Base-by-base conservation (phyloP, 129 eudicot species). In the Chrysanthemum makinoi region DNA sequence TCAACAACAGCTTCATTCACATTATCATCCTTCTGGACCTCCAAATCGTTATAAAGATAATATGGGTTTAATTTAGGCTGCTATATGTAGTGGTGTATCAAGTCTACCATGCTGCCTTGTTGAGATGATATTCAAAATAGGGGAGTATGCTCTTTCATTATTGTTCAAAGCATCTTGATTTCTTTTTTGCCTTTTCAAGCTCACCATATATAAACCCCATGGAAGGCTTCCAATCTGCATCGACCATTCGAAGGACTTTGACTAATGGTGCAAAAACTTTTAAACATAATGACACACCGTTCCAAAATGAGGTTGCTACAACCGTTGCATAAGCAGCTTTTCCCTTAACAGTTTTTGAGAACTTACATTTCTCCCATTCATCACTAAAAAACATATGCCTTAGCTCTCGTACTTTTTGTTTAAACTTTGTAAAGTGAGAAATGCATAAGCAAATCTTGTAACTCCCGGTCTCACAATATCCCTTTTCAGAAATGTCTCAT, bases 381-480 rank as follows among this genome's bases (percentile, higher is more conserved):
- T 47, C 49, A 10, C 67, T 71, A 10, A 0, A 56, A 72, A 71
- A 62, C 24, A 71, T 72, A 0, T 22, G 48, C 39, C 1, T 71
- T 3, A 71, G 55, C 11, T 52, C 53, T n/a, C n/a, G 6, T 15
- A 16, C 15, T n/a, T 64, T 10, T 78, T 78, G 1, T 71, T 53
- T 16, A 77, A n/a, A 48, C 77, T 56, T 72, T 78, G 56, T 22
- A 72, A 64, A 53, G 74, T 72, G 17, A 72, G 69, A 58, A 65
- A 79, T 16, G 69, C 2, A 17, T 50, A 72, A n/a, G 51, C 69
- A 62, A 62, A 60, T 72, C 59, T 72, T 14, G 71, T 66, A 13
- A 48, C 13, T 7, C 10, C 13, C 10, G 13, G 16, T 3, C 57
- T n/a, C n/a, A n/a, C n/a, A n/a, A n/a, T n/a, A n/a, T n/a, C n/a